phyloP scores from a whole-genome alignment of 2,329 filamentous ascomycete species.

The Monilinia polystroma region DNA sequence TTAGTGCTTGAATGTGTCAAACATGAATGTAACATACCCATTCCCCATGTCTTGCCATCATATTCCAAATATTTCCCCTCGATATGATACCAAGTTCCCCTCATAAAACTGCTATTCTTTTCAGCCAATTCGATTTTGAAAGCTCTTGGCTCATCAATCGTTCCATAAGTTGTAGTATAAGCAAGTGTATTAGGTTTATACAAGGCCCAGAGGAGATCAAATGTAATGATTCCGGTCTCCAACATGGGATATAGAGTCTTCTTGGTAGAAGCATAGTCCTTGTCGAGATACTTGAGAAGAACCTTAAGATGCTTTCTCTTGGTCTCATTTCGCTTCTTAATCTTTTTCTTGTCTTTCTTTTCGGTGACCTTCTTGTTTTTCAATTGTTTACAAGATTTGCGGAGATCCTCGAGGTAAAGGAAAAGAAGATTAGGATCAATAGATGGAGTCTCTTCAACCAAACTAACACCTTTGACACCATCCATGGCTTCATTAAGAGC shows the following conservation, averaged over 20 bases:
- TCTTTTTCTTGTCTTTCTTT: conserved; percentile 59
- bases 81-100: conserved; percentile 72
- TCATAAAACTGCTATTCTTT: conserved; percentile 66
- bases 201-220: conserved; percentile 83
- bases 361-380: conserved; percentile 55
- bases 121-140: conserved; percentile 79
- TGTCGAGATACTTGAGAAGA: conserved; percentile 73
- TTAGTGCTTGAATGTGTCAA: conserved; percentile 20
- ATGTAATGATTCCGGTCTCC: conserved; percentile 80
- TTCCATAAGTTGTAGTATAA: conserved; percentile 75
- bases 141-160: conserved; percentile 71
- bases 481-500: conserved; percentile 71
- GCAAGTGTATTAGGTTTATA: conserved; percentile 84
- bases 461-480: conserved; percentile 71
- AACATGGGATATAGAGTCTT: conserved; percentile 79
- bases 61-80: conserved; percentile 82
- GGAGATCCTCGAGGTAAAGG: conserved; percentile 75
- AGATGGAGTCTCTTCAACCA: conserved; percentile 77
- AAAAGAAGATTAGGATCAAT: conserved; percentile 71
- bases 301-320: conserved; percentile 68
- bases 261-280: conserved; percentile 76
- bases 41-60: conserved; percentile 82
- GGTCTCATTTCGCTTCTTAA: conserved; percentile 54
- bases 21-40: conserved; percentile 48
- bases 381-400: conserved; percentile 60